Percentiles rank a stretch among this genome's conserved stretches.
phyloP scores from a whole-genome alignment of 1,139 yeast genomes.

The Scheffersomyces parashehatae region DNA sequence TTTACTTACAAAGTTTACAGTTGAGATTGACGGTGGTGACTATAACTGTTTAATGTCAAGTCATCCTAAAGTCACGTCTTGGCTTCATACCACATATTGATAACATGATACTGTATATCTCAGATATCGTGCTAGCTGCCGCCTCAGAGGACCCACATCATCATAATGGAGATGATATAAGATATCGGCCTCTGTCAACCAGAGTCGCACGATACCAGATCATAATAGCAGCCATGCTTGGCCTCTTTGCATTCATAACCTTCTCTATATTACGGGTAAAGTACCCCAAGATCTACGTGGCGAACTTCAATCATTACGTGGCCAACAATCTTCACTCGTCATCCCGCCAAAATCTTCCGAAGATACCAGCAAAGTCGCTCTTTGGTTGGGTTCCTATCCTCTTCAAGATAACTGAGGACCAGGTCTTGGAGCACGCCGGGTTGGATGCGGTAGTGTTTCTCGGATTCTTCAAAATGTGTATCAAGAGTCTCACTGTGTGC shows the following conservation, averaged over 20 bases:
- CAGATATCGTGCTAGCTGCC: too few species aligned
- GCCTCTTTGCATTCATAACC: conserved; percentile 60
- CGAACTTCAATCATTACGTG: conserved; percentile 47
- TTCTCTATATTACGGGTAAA: conserved; percentile 65
- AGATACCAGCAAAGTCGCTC: conserved; percentile 43
- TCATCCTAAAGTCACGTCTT: too few species aligned
- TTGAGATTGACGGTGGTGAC: too few species aligned
- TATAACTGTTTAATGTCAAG: too few species aligned
- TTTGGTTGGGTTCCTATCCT: conserved; percentile 82
- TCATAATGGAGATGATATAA: neutral
- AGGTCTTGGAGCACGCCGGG: conserved; percentile 86
- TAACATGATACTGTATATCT: too few species aligned
- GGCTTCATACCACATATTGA: too few species aligned
- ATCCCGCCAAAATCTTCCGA: conserved; percentile 40
- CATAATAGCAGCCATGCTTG: conserved; percentile 61
- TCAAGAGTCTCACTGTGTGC: conserved; percentile 58
- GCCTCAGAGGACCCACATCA: too few species aligned
- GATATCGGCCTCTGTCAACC: conserved; percentile 27
- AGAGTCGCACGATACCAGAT: conserved; percentile 54
- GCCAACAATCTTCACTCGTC: conserved; percentile 45
- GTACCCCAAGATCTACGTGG: conserved; percentile 74
- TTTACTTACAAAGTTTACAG: too few species aligned
- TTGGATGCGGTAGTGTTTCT: conserved; percentile 88
- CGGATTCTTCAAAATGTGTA: conserved; percentile 77
- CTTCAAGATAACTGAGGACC: conserved; percentile 65